Percentiles rank a stretch among this genome's conserved stretches.
These are phyloP conservation scores for Aspergillus neoniger DNA, from an alignment of 2,329 filamentous ascomycete genomes.

Conservation along the genomic window DNA sequence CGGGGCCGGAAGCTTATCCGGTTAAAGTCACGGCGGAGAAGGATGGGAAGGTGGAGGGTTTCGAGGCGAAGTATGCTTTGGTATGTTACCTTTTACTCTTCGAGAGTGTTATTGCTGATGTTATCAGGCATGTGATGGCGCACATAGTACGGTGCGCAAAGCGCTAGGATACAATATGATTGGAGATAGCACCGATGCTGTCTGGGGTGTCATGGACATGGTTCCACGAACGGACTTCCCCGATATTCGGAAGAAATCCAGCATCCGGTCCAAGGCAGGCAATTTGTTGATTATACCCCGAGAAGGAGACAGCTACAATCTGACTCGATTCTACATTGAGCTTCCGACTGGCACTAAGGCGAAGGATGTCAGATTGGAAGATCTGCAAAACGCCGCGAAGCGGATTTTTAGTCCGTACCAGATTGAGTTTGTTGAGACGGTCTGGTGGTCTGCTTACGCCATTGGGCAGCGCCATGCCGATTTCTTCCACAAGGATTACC, in stretches of 20 bases:
- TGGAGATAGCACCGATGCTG: slow-evolving; percentile 58
- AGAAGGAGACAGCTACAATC: slow-evolving; percentile 55
- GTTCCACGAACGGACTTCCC: slow-evolving; percentile 53
- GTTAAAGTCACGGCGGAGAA: slow-evolving; percentile 49
- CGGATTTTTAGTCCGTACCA: slow-evolving; percentile 58
- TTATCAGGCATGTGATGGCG: slow-evolving; percentile 51
- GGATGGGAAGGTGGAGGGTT: slow-evolving; percentile 43
- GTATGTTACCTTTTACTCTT: slow-evolving; percentile 38
- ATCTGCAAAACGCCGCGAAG: slow-evolving; percentile 56
- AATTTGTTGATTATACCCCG: slow-evolving; percentile 55
- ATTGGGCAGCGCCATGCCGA: slow-evolving; percentile 72
- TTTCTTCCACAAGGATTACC: slow-evolving; percentile 65
- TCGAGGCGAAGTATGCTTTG: slow-evolving; percentile 55
- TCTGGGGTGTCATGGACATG: slow-evolving; percentile 61
- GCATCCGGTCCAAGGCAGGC: slow-evolving; percentile 49
- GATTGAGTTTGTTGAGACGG: slow-evolving; percentile 57
- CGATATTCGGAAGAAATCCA: slow-evolving; percentile 54
- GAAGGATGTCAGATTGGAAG: slow-evolving; percentile 54
- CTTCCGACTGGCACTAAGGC: slow-evolving; percentile 53
- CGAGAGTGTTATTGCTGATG: neutral
- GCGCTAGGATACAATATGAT: slow-evolving; percentile 55
- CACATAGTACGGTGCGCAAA: slow-evolving; percentile 45
- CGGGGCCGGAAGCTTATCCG: slow-evolving; percentile 44
- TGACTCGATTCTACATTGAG: slow-evolving; percentile 66
- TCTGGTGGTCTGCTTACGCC: slow-evolving; percentile 72